Evolutionary conservation across 1,284 basidiomycete genomes (phyloP).

Genomic region (Xerocomus subilludens): DNA sequence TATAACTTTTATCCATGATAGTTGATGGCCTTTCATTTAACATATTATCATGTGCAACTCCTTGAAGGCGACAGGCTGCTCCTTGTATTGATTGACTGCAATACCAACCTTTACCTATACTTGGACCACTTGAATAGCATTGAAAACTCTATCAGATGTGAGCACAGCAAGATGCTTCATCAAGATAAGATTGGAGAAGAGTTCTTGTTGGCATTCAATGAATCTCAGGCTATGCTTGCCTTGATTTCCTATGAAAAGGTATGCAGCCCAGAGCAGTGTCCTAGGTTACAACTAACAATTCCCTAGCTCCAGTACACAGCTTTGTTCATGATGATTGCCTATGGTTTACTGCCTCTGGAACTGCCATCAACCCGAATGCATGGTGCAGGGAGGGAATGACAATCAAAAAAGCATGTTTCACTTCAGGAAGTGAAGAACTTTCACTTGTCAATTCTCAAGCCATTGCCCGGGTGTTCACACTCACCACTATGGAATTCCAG

Average conservation of each 20-base stretch:
- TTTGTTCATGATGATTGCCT: conserved; percentile 59
- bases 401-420: conserved; percentile 57
- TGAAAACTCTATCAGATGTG: conserved; percentile 49
- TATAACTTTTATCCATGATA: not conserved
- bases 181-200: conserved; percentile 61
- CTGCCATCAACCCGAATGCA: conserved; percentile 55
- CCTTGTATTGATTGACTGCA: conserved; percentile 55
- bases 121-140: conserved; percentile 55
- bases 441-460: conserved; percentile 60
- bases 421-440: conserved; percentile 63
- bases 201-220: conserved; percentile 62
- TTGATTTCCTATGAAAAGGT: conserved; percentile 60
- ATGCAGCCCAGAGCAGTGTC: not conserved
- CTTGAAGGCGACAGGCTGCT: conserved; percentile 58
- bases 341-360: conserved; percentile 57
- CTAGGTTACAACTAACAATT: conserved; percentile 13
- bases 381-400: conserved; percentile 58
- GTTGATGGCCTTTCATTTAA: conserved; percentile 42
- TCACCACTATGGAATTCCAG: conserved; percentile 66
- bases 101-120: conserved; percentile 54
- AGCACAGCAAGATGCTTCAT: conserved; percentile 53
- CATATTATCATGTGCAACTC: conserved; percentile 53
- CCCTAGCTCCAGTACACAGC: conserved; percentile 57
- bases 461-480: conserved; percentile 62
- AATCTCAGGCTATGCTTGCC: conserved; percentile 60